Evolutionary conservation across 1,284 basidiomycete species (phyloP).

Genomic region (Cryptococcus floricola): DNA sequence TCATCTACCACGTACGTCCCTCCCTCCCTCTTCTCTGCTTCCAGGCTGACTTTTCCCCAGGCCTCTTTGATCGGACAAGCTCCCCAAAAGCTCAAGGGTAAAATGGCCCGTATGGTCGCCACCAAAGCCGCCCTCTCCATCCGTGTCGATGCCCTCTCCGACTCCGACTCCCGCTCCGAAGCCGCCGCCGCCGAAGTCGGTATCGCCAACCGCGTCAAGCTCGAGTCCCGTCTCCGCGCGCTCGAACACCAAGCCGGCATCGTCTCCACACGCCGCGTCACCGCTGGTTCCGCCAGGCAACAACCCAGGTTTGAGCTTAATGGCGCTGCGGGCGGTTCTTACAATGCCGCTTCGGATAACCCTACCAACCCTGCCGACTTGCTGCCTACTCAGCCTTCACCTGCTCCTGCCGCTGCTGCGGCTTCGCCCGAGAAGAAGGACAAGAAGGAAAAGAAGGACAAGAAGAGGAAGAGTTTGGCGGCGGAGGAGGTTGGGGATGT

Average conservation of each 20-base stretch:
- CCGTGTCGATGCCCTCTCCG: slow-evolving; percentile 92
- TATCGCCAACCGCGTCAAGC: slow-evolving; percentile 86
- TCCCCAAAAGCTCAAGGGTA: slow-evolving; percentile 96
- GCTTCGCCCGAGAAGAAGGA: slow-evolving; percentile 71
- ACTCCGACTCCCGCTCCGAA: slow-evolving; percentile 84
- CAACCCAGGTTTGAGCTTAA: slow-evolving; percentile 69
- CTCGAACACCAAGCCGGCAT: slow-evolving; percentile 79
- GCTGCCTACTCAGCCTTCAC: slow-evolving; percentile 74
- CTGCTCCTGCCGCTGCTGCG: slow-evolving; percentile 65
- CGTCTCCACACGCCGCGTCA: slow-evolving; percentile 60
- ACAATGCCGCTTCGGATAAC: slow-evolving; percentile 77
- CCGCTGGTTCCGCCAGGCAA: slow-evolving; percentile 57
- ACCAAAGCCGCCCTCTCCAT: slow-evolving; percentile 95
- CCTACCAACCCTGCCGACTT: slow-evolving; percentile 49
- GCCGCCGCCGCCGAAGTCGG: slow-evolving; percentile 77
- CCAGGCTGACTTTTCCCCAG: slow-evolving; percentile 47
- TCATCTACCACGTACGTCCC: slow-evolving; percentile 82
- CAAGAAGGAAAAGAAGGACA: slow-evolving; percentile 68
- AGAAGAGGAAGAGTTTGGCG: slow-evolving; percentile 58
- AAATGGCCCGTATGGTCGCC: slow-evolving; percentile 99
- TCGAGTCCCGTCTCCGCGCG: slow-evolving; percentile 86
- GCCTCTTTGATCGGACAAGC: slow-evolving; percentile 95
- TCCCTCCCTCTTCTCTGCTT: background rate
- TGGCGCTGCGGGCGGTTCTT: slow-evolving; percentile 58
- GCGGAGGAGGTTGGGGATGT: slow-evolving; percentile 48